phyloP scores from a whole-genome alignment of 169 alveolate species.

The Eimeria necatrix region DNA sequence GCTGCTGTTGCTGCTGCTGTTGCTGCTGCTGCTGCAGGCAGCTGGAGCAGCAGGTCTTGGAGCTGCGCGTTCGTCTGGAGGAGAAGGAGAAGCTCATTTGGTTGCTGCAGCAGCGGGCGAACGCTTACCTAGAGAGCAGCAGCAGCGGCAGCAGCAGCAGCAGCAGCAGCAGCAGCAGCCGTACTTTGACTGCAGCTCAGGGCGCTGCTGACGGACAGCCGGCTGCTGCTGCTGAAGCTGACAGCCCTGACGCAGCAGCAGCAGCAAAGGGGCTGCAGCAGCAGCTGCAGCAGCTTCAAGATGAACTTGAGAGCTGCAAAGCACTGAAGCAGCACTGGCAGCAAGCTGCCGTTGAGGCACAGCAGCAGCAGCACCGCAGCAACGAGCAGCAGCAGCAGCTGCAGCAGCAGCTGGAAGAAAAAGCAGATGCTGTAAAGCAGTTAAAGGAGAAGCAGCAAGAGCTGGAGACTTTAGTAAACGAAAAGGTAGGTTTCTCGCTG shows the following conservation, averaged over 20 bases:
- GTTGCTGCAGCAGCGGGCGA: constrained; percentile 74
- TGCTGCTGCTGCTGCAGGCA: constrained; percentile 69
- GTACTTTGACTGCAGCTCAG: not conserved
- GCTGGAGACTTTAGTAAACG: not conserved
- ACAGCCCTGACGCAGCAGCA: constrained; percentile 25
- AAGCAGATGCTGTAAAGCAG: not conserved
- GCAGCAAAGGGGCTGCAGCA: constrained; percentile 43
- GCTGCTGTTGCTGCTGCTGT: constrained; percentile 50
- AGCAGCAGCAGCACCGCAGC: constrained; percentile 57
- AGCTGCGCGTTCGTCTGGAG: constrained; percentile 70
- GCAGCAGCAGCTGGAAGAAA: constrained; percentile 56
- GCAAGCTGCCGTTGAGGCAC: constrained; percentile 68
- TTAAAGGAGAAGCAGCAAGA: constrained; percentile 6
- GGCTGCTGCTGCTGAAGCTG: constrained; percentile 2
- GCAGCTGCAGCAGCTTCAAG: constrained; percentile 61
- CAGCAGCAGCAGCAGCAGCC: constrained; percentile 21
- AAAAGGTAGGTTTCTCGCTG: constrained; percentile 2
- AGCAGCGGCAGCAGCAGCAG: not conserved
- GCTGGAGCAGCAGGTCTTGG: constrained; percentile 56
- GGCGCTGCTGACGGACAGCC: not conserved
- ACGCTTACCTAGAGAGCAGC: not conserved
- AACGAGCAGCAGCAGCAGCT: constrained; percentile 56
- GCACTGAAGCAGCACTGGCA: constrained; percentile 78
- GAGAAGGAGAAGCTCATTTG: constrained; percentile 71
- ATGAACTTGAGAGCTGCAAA: constrained; percentile 71